Evolutionary conservation across 257 asterid species (phyloP), one percentile per base, ranked within the genome.

Genomic region (Scutellaria barbata): DNA sequence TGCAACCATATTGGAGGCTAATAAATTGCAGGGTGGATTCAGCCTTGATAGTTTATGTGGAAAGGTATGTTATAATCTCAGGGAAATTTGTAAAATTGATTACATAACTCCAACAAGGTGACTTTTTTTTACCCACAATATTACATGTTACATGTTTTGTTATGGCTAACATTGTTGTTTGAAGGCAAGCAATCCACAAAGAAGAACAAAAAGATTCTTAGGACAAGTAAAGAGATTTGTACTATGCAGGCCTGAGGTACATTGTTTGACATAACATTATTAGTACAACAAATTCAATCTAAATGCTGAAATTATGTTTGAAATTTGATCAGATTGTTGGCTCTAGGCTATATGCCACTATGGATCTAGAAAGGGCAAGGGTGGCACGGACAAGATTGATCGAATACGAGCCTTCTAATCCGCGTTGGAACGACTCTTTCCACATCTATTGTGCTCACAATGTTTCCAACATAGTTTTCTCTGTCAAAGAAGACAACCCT

Each of bases 291-390:
- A 30, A 2, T 30, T 30, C 35, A 30, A 30, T 30, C 35, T 30
- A 30, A 25, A 30, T 30, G 35, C 35, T 30, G 35, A 30, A 30
- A 30, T 30, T 3, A 30, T 30, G 35, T 30, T 30, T 10, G 13
- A 6, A 8, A 22, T 48, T 48, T 46, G 59, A 53, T 1, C 81
- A 91, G 98, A 69, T 84, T 54, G 81, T 77, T 14, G 90, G 90
- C 25, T 74, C 87, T 10, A 77, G 77, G 61, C 42, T 89, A 40
- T 94, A 90, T 57, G 96, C 97, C 33, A 86, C 97, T 7, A 77
- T 94, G 4, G 97, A 94, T 58, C 68, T 94, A 11, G 91, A 84
- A 54, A 73, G 84, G 74, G 97, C 96, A 0, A 75, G 97, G 43
- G 95, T 83, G 0, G 98, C 83, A 8, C 55, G 97, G 63, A 90